These are phyloP conservation scores for Terfezia boudieri DNA, from an alignment of 495 filamentous ascomycete genomes.

Conservation along the genomic window DNA sequence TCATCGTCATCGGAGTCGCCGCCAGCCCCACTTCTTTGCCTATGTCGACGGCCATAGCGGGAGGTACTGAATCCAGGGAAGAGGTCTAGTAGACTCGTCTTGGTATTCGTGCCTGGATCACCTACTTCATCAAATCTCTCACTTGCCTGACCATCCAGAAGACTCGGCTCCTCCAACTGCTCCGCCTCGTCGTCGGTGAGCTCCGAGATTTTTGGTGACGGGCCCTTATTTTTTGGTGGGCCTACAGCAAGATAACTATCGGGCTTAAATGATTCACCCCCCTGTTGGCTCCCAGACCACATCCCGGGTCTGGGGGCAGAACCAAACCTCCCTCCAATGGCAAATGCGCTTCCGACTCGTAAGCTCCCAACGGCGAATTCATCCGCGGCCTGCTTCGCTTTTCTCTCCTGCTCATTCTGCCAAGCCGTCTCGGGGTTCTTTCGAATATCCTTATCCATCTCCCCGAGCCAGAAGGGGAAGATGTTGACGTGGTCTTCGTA, in stretches of 20 bases:
- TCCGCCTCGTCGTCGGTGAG: background rate
- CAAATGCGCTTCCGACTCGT: constrained; percentile 22
- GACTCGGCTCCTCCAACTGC: background rate
- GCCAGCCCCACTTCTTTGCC: constrained; percentile 7
- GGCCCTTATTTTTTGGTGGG: background rate
- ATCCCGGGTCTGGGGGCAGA: constrained; percentile 13
- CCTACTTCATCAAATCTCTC: constrained; percentile 13
- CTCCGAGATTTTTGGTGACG: background rate
- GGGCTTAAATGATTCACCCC: constrained; percentile 5
- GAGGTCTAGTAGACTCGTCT: constrained; percentile 19
- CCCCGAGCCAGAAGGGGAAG: constrained; percentile 85
- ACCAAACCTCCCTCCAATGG: constrained; percentile 25
- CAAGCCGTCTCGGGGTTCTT: constrained; percentile 81
- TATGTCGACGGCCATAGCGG: constrained; percentile 29
- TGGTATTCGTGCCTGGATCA: constrained; percentile 10
- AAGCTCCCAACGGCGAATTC: constrained; percentile 78
- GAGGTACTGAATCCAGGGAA: constrained; percentile 56
- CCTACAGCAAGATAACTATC: background rate
- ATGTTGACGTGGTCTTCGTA: constrained; percentile 94
- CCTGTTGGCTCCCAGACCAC: constrained; percentile 7
- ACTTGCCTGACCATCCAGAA: background rate
- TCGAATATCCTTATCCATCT: constrained; percentile 76
- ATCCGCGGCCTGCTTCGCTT: constrained; percentile 53
- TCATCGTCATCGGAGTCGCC: constrained; percentile 1
- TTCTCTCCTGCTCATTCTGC: constrained; percentile 61